Evolutionary conservation across 2,329 filamentous ascomycete genomes (phyloP), one percentile per base, ranked within the genome.

Genomic region (Colletotrichum sp.): DNA sequence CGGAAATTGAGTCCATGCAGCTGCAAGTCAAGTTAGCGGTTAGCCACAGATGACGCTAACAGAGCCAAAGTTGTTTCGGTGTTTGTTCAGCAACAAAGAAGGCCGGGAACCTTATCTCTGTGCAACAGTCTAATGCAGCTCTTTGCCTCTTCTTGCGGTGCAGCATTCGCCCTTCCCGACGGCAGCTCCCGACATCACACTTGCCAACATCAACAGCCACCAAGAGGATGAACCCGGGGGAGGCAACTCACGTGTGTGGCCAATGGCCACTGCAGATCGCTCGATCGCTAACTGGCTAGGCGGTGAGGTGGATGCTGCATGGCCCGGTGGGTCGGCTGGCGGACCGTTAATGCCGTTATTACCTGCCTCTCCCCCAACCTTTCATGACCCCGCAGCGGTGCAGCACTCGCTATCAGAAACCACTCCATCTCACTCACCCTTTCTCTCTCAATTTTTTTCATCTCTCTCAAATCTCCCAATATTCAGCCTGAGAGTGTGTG

Each of bases 301-400:
- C 59, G 68, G 68, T 63, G 59, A 70, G 32, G 68, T 70, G 68
- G 57, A 52, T 63, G 57, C 26, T 43, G 61, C 61, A 28, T 64
- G 64, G 64, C 26, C 55, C 43, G 57, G 68, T 70, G 68, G 68
- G 16, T 52, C 68, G 68, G 68, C 24, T 34, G 36, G 57, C 68
- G 68, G 68, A 39, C 68, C 68, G 68, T 63, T 30, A 55, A 63
- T 70, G 68, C 68, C 68, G 55, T 67, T 70, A 70, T 70, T 70
- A 70, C 68, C 36, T 63, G 57, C 68, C 36, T 70, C 68, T 70
- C 57, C 36, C 68, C 68, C 68, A 70, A 63, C 68, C 68, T 52
- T 52, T 52, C 55, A 28, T 14, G 21, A 70, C 68, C 68, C 68
- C 68, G 68, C 68, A 70, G 36, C n/a, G 34, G n/a, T 70, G 57